Evolutionary conservation across 1,284 basidiomycete genomes (phyloP).

Genomic region (Puccinia hordei): DNA sequence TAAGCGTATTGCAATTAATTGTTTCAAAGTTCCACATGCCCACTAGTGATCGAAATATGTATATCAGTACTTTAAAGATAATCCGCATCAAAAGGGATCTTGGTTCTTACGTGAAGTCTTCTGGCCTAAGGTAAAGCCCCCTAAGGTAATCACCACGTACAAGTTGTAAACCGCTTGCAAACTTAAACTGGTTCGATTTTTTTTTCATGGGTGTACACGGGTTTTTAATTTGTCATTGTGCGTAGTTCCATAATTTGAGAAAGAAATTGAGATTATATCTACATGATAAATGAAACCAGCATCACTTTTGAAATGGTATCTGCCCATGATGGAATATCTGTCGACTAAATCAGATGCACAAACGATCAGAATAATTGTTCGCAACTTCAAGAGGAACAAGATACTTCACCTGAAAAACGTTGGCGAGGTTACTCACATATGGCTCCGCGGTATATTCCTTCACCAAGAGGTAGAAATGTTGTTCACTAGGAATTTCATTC

Average conservation of each 20-base stretch:
- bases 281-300: conserved; percentile 7
- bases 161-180: conserved; percentile 12
- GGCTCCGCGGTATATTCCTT: background rate
- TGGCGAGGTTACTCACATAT: background rate
- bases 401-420: no score
- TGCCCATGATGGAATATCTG: conserved; percentile 2
- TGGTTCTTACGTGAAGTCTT: conserved; percentile 34
- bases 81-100: background rate
- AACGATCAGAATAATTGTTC: background rate
- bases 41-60: background rate
- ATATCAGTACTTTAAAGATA: background rate
- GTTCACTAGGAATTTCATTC: conserved; percentile 2
- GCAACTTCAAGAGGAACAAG: background rate
- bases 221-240: background rate
- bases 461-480: conserved; percentile 7
- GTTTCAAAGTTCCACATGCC: conserved; percentile 33
- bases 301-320: background rate
- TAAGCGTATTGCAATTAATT: conserved; percentile 10
- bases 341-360: background rate
- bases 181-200: background rate
- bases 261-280: background rate
- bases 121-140: conserved; percentile 12
- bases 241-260: background rate
- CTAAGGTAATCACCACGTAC: conserved; percentile 10
- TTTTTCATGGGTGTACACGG: background rate